Conservation (phyloP, 1,284 basidiomycete species). For the Pseudozyma sp. region DNA sequence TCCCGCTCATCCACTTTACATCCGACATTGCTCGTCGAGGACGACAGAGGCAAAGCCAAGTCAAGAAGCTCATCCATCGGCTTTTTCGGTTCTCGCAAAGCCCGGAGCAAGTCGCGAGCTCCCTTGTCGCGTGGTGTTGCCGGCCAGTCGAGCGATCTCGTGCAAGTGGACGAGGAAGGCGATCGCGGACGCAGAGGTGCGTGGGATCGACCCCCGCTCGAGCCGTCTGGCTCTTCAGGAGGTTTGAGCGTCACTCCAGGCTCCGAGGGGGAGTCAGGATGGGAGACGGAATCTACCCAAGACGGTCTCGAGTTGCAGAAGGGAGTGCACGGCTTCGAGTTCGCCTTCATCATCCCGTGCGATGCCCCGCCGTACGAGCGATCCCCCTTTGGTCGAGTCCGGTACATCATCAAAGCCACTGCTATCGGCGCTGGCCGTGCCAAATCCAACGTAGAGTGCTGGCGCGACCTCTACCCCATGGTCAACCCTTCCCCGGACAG, state of each 20-base stretch:
- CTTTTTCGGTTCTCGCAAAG: slow-evolving; percentile 46
- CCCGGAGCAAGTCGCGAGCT: slow-evolving; percentile 44
- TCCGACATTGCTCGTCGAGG: slow-evolving; percentile 13
- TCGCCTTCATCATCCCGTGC: slow-evolving; percentile 67
- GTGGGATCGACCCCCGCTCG: slow-evolving; percentile 18
- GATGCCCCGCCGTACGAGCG: slow-evolving; percentile 67
- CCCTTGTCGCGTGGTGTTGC: slow-evolving; percentile 13
- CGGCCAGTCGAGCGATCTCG: slow-evolving; percentile 32
- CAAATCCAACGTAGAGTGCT: slow-evolving; percentile 62
- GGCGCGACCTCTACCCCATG: slow-evolving; percentile 67
- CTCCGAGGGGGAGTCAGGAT: slow-evolving; percentile 34
- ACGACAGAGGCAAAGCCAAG: slow-evolving; percentile 40
- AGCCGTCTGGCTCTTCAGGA: slow-evolving; percentile 19
- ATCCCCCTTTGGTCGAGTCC: slow-evolving; percentile 62
- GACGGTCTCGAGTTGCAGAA: slow-evolving; percentile 63
- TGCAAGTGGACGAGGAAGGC: slow-evolving; percentile 47
- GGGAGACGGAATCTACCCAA: slow-evolving; percentile 37
- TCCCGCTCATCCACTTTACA: slow-evolving; percentile 4
- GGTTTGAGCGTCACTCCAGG: slow-evolving; percentile 32
- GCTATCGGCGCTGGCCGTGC: slow-evolving; percentile 65
- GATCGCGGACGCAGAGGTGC: slow-evolving; percentile 34
- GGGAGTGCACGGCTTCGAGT: slow-evolving; percentile 69
- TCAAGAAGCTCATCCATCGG: slow-evolving; percentile 43
- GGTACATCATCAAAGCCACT: slow-evolving; percentile 67
- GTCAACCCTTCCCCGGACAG: slow-evolving; percentile 66